A percentile compares a stretch with the other conserved stretches of the same genome.
Evolutionary conservation across 2,329 filamentous ascomycete species (phyloP).

Genomic region (Nemania sp.): DNA sequence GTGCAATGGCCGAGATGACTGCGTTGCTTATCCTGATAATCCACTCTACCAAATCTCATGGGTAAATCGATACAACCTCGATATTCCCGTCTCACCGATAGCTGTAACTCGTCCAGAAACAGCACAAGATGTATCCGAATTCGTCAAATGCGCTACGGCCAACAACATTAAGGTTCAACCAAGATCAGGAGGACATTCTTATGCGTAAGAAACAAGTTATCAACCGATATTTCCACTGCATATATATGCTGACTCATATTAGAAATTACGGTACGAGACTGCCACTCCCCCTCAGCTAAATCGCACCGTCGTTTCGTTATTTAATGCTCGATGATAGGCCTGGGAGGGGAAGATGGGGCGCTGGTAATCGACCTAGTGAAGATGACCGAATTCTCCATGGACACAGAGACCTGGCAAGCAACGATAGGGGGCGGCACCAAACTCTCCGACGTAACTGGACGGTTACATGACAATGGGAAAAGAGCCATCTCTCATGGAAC

Average conservation of each 20-base stretch:
- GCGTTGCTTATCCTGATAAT: constrained; percentile 51
- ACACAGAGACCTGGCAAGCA: constrained; percentile 55
- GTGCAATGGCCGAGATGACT: constrained; percentile 49
- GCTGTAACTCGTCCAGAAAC: constrained; percentile 60
- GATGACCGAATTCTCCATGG: constrained; percentile 57
- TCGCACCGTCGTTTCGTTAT: neutral
- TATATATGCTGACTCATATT: constrained; percentile 18
- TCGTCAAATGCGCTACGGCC: constrained; percentile 59
- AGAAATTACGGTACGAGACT: constrained; percentile 40
- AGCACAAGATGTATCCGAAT: constrained; percentile 56
- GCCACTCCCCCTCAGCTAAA: neutral
- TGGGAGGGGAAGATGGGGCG: constrained; percentile 55
- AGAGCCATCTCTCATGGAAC: constrained; percentile 64
- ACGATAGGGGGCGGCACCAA: constrained; percentile 57
- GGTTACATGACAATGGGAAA: constrained; percentile 53
- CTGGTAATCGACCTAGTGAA: constrained; percentile 59
- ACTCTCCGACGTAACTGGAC: constrained; percentile 55
- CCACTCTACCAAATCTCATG: constrained; percentile 51
- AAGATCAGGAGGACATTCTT: constrained; percentile 67
- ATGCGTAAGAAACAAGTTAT: constrained; percentile 49
- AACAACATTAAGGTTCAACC: constrained; percentile 60
- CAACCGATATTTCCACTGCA: neutral
- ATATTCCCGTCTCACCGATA: constrained; percentile 52
- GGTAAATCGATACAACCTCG: constrained; percentile 59
- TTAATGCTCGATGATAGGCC: constrained; percentile 36